These are phyloP conservation scores for Diplocarpon rosae DNA, from an alignment of 2,329 filamentous ascomycete genomes.

Conservation along the genomic window DNA sequence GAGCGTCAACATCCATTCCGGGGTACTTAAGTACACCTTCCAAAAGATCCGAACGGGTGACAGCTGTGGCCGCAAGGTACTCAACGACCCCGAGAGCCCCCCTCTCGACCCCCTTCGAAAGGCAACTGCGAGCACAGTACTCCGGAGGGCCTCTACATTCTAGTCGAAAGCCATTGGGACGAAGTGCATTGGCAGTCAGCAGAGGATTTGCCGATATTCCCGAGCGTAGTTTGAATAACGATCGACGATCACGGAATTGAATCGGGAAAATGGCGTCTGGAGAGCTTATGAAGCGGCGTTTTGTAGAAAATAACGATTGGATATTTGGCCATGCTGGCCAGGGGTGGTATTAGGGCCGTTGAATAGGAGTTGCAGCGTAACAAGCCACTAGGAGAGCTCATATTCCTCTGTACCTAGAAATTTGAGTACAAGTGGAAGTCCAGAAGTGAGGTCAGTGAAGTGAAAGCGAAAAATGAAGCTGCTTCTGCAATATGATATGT, in stretches of 20 bases:
- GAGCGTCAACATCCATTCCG: conserved; percentile 16
- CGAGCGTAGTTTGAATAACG: conserved; percentile 17
- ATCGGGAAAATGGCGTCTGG: conserved; percentile 3
- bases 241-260: conserved; percentile 8
- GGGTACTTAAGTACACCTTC: conserved; percentile 33
- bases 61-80: conserved; percentile 29
- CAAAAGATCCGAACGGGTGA: conserved; percentile 33
- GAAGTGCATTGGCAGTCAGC: conserved; percentile 16
- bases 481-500: conserved; percentile 7
- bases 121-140: conserved; percentile 26
- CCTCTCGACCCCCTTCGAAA: conserved; percentile 34
- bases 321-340: conserved; percentile 5
- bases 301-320: conserved; percentile 14
- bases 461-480: too few relatives aligned
- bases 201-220: conserved; percentile 23
- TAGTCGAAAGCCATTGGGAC: conserved; percentile 11
- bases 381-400: too few relatives aligned
- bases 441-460: too few relatives aligned
- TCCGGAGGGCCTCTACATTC: conserved; percentile 15
- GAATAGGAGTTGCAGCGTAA: conserved; percentile 9
- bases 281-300: conserved; percentile 11
- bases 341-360: conserved; percentile 5
- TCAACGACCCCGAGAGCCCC: conserved; percentile 35
- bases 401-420: too few relatives aligned
- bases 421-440: too few relatives aligned